phyloP scores from a whole-genome alignment of 192 early-diverging fungal species.

The Phlyctochytrium planicorne region DNA sequence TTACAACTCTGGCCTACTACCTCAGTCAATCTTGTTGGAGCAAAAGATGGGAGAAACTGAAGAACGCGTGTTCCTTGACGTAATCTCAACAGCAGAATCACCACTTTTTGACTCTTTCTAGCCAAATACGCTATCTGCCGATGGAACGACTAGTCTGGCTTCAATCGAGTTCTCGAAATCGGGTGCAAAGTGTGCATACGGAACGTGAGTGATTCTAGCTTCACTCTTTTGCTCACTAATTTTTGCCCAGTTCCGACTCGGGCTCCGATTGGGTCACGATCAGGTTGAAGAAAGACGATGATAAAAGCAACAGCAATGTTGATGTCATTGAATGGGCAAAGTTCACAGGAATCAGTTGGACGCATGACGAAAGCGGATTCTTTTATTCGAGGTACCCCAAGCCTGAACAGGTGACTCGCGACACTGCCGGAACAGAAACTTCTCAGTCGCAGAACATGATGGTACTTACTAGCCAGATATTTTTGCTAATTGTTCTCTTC shows the following conservation, averaged over 20 bases:
- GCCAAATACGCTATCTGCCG: constrained; percentile 57
- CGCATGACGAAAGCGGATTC: constrained; percentile 70
- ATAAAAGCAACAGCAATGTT: constrained; percentile 38
- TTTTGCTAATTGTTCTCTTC: constrained; percentile 8
- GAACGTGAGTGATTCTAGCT: constrained; percentile 22
- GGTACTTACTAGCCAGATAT: constrained; percentile 22
- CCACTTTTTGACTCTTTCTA: constrained; percentile 56
- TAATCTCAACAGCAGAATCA: constrained; percentile 37
- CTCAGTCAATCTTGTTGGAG: constrained; percentile 18
- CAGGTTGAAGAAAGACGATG: constrained; percentile 40
- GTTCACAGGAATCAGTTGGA: constrained; percentile 56
- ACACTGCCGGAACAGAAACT: constrained; percentile 61
- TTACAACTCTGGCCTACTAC: constrained; percentile 49
- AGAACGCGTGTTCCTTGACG: constrained; percentile 48
- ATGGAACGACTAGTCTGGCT: constrained; percentile 56
- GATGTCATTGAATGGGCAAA: constrained; percentile 54
- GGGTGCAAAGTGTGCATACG: constrained; percentile 61
- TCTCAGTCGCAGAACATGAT: constrained; percentile 44
- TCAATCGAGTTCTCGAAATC: constrained; percentile 55
- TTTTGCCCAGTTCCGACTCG: too few species aligned
- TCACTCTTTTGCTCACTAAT: background rate
- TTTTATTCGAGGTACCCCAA: constrained; percentile 62
- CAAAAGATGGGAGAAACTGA: constrained; percentile 61
- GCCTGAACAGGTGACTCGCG: constrained; percentile 7
- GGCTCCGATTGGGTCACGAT: constrained; percentile 71